Evolutionary conservation across 1,284 basidiomycete species (phyloP), one percentile per base, ranked within the genome.

Genomic region (Leccinum angustisporum): DNA sequence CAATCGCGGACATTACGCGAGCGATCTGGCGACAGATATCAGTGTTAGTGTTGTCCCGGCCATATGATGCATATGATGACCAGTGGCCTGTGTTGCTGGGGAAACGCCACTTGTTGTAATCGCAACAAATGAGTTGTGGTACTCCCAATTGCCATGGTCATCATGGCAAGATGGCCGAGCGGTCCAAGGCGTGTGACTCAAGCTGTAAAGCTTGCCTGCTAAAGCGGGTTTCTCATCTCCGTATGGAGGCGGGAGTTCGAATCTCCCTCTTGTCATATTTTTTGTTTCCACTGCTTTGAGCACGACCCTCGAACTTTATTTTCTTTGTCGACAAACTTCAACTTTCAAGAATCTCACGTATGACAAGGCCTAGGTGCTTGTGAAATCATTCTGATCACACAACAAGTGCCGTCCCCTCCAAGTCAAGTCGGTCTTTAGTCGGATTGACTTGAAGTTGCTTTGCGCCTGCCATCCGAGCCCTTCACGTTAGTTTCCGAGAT

Each of bases 371-470:
- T n/a, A n/a, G 11, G 13, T 34, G 21, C 9, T 59, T 34, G 14
- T 14, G 9, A 14, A 30, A 61, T 79, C 43, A 7, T 13, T 48
- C 43, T 18, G 18, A 86, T 73, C 9, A 82, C 81, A 0, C 81
- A 83, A 65, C 82, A 81, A 69, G 80, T 79, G 62, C 72, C 75
- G 62, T 48, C 14, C 4, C 31, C 8, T 25, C 33, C 36, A 13
- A 30, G 33, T 57, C 25, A 57, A 36, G 16, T 11, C 10, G n/a
- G 30, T 50, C 14, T 36, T 56, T 27, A 21, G 18, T 14, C n/a
- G 31, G 33, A 25, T 33, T 2, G 16, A 50, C n/a, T n/a, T n/a
- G n/a, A 21, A 48, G 6, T 36, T 36, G 13, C 40, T 6, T 43
- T 8, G 21, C 1, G 62, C 34, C 61, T n/a, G n/a, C n/a, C n/a